Conservation (phyloP, 345 rosid species). For the Gynandropsis gynandra region DNA sequence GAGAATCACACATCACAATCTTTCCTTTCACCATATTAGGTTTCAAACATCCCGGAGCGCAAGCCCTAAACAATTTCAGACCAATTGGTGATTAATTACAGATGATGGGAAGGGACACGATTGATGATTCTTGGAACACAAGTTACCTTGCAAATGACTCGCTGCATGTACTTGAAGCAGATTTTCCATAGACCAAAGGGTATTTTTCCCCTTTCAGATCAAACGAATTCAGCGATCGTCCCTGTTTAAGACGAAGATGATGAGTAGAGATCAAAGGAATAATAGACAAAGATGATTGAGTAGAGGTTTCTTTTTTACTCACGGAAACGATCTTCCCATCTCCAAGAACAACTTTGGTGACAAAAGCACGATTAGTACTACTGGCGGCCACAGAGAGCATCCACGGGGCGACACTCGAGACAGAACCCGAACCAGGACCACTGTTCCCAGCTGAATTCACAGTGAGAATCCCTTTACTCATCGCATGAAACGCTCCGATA, state of each 20-base stretch:
- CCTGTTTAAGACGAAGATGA: not conserved
- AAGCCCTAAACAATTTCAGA: constrained; percentile 17
- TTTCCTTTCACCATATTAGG: constrained; percentile 20
- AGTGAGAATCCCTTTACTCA: constrained; percentile 31
- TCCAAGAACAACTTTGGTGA: constrained; percentile 24
- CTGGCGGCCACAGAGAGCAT: constrained; percentile 33
- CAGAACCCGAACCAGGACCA: not conserved
- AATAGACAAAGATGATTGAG: not conserved
- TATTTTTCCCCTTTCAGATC: not conserved
- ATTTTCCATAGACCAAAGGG: constrained; percentile 9
- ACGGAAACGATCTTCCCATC: constrained; percentile 27
- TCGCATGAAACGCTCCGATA: constrained; percentile 35
- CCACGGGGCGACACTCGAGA: constrained; percentile 30
- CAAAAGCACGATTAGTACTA: constrained; percentile 23
- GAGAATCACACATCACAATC: constrained; percentile 17
- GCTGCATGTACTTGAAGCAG: not conserved
- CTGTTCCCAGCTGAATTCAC: constrained; percentile 23
- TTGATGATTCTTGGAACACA: not conserved
- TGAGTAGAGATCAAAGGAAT: not conserved
- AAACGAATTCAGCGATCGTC: constrained; percentile 16
- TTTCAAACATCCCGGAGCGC: not conserved
- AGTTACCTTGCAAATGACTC: not conserved
- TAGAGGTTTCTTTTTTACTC: constrained; percentile 8
- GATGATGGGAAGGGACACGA: not conserved
- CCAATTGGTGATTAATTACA: not conserved